phyloP scores from a whole-genome alignment of 164 flowering plant genomes.

The Vitis rupestris region DNA sequence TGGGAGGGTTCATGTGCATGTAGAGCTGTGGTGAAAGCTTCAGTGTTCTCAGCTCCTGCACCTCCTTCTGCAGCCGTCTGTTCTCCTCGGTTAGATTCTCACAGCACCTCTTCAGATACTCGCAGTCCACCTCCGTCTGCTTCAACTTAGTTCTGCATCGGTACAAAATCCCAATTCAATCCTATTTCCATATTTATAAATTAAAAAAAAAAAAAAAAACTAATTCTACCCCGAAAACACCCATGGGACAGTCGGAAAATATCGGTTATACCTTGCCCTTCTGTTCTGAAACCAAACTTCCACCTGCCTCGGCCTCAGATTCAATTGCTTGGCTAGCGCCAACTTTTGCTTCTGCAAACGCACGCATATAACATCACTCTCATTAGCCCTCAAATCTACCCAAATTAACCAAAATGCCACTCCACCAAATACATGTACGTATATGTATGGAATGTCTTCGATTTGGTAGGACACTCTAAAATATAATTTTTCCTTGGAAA shows the following conservation, averaged over 20 bases:
- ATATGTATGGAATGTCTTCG: too few relatives aligned
- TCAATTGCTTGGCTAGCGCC: slow-evolving; percentile 53
- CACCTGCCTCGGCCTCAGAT: slow-evolving; percentile 55
- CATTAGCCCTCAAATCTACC: background rate
- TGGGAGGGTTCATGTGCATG: slow-evolving; percentile 50
- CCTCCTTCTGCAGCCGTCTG: slow-evolving; percentile 49
- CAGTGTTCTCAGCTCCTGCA: slow-evolving; percentile 48
- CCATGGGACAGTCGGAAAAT: background rate
- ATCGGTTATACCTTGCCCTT: slow-evolving; percentile 48
- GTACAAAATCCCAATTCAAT: background rate
- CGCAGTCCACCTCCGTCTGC: slow-evolving; percentile 55
- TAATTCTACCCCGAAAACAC: slow-evolving; percentile 1
- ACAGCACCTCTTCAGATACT: slow-evolving; percentile 45
- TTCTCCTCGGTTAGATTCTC: slow-evolving; percentile 50
- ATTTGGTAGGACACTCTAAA: too few relatives aligned
- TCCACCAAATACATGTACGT: too few relatives aligned
- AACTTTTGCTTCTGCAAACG: slow-evolving; percentile 50
- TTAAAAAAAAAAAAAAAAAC: background rate
- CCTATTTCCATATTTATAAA: too few relatives aligned
- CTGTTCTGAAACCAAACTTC: slow-evolving; percentile 72
- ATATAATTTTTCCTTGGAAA: too few relatives aligned
- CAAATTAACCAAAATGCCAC: slow-evolving; percentile 18
- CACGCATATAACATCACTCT: background rate
- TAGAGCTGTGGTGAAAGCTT: slow-evolving; percentile 43
- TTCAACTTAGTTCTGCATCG: slow-evolving; percentile 46